A percentile compares a stretch with the other conserved stretches of the same genome.
phyloP scores from a whole-genome alignment of 208 protist species.

The Leishmania turanica region DNA sequence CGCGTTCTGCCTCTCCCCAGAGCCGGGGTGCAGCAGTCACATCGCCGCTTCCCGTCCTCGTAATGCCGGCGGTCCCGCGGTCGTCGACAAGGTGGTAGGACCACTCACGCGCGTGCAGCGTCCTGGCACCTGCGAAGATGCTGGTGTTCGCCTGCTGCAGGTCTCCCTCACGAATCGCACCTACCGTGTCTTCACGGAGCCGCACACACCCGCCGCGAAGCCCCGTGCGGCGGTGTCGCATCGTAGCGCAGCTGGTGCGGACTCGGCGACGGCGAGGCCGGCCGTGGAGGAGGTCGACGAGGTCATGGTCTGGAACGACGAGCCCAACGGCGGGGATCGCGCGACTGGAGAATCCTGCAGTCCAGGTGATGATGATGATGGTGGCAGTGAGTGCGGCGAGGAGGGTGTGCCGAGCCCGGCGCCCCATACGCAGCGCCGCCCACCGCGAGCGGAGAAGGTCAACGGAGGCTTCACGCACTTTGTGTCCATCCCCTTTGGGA shows the following conservation, averaged over 20 bases:
- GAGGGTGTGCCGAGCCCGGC: neutral
- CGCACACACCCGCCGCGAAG: conserved; percentile 13
- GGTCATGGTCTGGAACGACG: conserved; percentile 17
- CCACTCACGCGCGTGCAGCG: conserved; percentile 8
- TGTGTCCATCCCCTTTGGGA: conserved; percentile 73
- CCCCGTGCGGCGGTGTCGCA: conserved; percentile 2
- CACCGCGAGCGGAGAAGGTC: conserved; percentile 15
- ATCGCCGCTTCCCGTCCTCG: neutral
- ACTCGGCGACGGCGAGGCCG: neutral
- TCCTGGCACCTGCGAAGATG: conserved; percentile 27
- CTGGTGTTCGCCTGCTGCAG: conserved; percentile 22
- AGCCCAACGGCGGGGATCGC: conserved; percentile 5
- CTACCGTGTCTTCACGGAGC: conserved; percentile 47
- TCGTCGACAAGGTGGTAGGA: neutral
- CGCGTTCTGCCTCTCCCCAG: conserved; percentile 40
- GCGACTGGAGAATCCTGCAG: neutral
- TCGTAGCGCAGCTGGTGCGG: neutral
- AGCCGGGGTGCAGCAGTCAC: conserved; percentile 26
- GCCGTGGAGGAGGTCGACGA: conserved; percentile 17
- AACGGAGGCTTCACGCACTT: conserved; percentile 79
- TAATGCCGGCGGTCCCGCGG: neutral
- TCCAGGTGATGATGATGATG: neutral
- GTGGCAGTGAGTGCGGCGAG: neutral
- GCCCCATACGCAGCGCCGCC: conserved; percentile 14
- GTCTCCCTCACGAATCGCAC: conserved; percentile 31